Base-by-base conservation (phyloP, 495 filamentous ascomycete species). In the Bombardia bombarda region DNA sequence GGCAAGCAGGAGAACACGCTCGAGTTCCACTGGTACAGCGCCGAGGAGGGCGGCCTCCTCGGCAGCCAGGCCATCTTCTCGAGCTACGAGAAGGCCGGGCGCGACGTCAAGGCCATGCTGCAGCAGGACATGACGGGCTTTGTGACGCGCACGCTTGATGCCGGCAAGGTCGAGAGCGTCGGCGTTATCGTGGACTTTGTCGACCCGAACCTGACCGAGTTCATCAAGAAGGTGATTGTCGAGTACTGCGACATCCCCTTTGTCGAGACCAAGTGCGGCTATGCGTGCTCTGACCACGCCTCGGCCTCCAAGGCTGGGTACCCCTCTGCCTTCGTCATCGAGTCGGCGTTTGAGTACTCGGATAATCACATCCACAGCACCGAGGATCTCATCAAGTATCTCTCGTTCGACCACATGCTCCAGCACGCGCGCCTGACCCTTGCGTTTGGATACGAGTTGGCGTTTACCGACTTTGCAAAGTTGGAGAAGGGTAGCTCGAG, bases 61-160 rank as follows among this genome's bases (percentile, higher is more conserved):
- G 87, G 87, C 74, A 88, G 21, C 81, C 88, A 94, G 60, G 87
- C 84, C 24, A 82, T 99, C 61, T 97, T 95, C 65, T 70, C 76
- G 10, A 61, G 70, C n/a, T 99, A 99, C 57, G 85, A 86, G 61
- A 80, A 80, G 56, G 55, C 77, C 18, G 70, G 74, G 20, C 71
- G 82, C 16, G 81, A 94, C 48, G 74, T 99, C 57, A 92, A 90
- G 65, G 92, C 92, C 19, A 97, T 99, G 92, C 73, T 99, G 33
- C 93, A 99, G 70, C 92, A 99, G 62, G 92, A 99, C 61, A 99
- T 97, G 92, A 97, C 92, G 2, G 92, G 92, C 8, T 96, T 83
- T 59, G 74, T 88, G 4, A 80, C 88, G 45, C 82, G 80, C 31
- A 94, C 92, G 0, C 67, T 93, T 13, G 80, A 87, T 43, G 86